Base-by-base conservation (phyloP, 2,329 filamentous ascomycete species). In the Scedosporium apiospermum region DNA sequence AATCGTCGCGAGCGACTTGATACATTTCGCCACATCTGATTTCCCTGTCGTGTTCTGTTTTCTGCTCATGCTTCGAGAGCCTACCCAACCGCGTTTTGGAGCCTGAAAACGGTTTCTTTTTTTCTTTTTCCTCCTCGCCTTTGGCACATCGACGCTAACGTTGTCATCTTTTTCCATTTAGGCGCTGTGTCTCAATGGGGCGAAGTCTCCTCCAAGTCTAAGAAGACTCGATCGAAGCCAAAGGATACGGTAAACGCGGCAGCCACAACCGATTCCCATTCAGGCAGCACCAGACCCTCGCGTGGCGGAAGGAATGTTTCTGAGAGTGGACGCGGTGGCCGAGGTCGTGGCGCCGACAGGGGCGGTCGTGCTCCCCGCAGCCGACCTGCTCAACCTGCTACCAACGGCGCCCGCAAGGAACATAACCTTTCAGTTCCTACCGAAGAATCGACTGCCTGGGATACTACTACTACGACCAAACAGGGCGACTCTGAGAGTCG, bases 101-200 rank as follows among this genome's bases (percentile, higher is more conserved):
- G 12, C 41, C 44, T 27, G 18, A 9, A 38, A 14, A 27, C 6
- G 14, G 18, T 26, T 41, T 44, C 49, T 23, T 4, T 6, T n/a
- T n/a, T n/a, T n/a, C n/a, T n/a, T n/a, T n/a, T n/a, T n/a, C n/a
- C n/a, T n/a, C n/a, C n/a, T n/a, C n/a, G n/a, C n/a, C 14, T 44
- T 7, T 23, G 23, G 23, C 23, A 23, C 23, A 10, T n/a, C 23
- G 10, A n/a, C 38, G 12, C 41, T 23, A 27, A 23, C 7, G 7
- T 38, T 21, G 18, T 16, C 58, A 26, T 14, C 41, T 42, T 65
- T 65, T 66, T 63, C 51, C 51, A 57, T 67, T 64, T 58, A 92
- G 90, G 90, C 71, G 84, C 85, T 67, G 88, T 93, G 70, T 87
- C 90, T 67, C 89, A 92, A 79, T 95, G 91, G 85, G 88, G 87